These are phyloP conservation scores for Debaryomyces psychrophilus DNA, from an alignment of 1,139 yeast genomes.

Conservation along the genomic window DNA sequence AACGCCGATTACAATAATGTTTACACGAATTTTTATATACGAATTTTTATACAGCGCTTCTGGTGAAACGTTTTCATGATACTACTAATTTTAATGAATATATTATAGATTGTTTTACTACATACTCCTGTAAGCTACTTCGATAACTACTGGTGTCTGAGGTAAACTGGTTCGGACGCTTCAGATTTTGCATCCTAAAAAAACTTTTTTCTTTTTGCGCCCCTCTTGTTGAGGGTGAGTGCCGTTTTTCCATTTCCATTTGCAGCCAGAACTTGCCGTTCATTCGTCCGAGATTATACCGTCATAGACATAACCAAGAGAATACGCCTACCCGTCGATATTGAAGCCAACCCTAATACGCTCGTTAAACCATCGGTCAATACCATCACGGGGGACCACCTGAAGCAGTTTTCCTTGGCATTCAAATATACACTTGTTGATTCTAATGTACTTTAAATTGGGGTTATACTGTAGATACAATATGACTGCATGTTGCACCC, in stretches of 20 bases:
- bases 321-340: background rate
- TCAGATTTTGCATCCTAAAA: slow-evolving; percentile 2
- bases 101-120: slow-evolving; percentile 3
- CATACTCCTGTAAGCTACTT: slow-evolving; percentile 2
- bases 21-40: slow-evolving; percentile 2
- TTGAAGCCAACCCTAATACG: slow-evolving; percentile 21
- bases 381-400: slow-evolving; percentile 45
- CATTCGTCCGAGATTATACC: slow-evolving; percentile 1
- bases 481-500: slow-evolving; percentile 57
- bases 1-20: slow-evolving; percentile 1
- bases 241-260: background rate
- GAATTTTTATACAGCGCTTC: background rate
- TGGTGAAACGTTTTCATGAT: background rate
- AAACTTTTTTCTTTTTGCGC: background rate
- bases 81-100: slow-evolving; percentile 3
- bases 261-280: slow-evolving; percentile 7
- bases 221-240: background rate
- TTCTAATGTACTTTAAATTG: slow-evolving; percentile 44
- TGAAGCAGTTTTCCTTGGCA: slow-evolving; percentile 17
- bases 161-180: background rate
- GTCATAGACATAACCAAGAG: background rate
- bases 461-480: slow-evolving; percentile 33
- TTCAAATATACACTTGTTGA: slow-evolving; percentile 43
- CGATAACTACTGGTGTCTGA: background rate
- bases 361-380: slow-evolving; percentile 47